Percentiles rank a stretch among this genome's conserved stretches.
These are phyloP conservation scores for Hypoxylon sp. DNA, from an alignment of 2,329 filamentous ascomycete species.

Conservation along the genomic window DNA sequence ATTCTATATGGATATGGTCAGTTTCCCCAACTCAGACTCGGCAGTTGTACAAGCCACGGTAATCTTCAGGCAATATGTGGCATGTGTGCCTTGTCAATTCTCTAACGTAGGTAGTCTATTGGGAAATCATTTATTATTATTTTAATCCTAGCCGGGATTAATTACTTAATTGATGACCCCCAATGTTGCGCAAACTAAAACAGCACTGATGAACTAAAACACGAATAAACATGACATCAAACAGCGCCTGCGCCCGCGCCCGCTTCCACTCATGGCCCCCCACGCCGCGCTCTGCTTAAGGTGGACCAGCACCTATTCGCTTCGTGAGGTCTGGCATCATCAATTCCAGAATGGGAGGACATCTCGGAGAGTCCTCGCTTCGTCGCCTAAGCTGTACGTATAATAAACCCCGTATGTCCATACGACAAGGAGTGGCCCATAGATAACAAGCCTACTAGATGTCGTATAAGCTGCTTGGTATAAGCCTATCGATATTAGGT, in stretches of 20 bases:
- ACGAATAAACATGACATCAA: constrained; percentile 19
- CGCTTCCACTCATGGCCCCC: not conserved
- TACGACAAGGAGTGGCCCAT: not conserved
- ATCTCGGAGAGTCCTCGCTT: not conserved
- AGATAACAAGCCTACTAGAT: not conserved
- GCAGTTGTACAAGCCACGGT: constrained; percentile 39
- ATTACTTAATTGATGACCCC: constrained; percentile 24
- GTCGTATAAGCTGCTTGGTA: not conserved
- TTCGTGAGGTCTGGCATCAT: not conserved
- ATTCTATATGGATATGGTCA: constrained; percentile 29
- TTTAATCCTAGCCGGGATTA: constrained; percentile 9
- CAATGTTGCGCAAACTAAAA: constrained; percentile 25
- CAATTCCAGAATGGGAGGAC: not conserved
- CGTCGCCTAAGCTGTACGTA: not conserved
- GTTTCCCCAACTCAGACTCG: constrained; percentile 38
- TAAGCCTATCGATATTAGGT: not conserved
- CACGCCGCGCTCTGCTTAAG: not conserved
- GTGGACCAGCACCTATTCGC: not conserved
- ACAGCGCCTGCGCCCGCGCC: constrained; percentile 1
- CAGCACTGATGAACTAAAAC: constrained; percentile 22
- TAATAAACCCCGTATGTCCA: not conserved
- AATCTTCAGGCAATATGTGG: constrained; percentile 4
- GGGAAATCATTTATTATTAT: constrained; percentile 28
- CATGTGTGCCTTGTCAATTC: not conserved
- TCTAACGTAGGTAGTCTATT: constrained; percentile 2